Percentiles rank a stretch among this genome's conserved stretches.
phyloP scores from a whole-genome alignment of 2,329 filamentous ascomycete species.

The Cladobotryum protrusum region DNA sequence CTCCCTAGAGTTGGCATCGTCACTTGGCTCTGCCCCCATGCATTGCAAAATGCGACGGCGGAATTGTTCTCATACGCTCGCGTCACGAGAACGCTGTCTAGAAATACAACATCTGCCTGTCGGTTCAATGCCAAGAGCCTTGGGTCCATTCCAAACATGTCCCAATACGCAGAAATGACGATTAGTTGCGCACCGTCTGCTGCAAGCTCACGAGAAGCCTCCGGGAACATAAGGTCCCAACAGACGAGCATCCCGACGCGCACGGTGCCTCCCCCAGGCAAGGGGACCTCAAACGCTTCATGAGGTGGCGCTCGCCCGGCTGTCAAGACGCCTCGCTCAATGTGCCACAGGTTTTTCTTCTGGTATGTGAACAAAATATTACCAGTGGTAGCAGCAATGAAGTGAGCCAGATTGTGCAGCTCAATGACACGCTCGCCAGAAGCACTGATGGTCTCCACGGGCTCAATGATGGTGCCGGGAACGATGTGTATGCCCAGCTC shows the following conservation, averaged over 20 bases:
- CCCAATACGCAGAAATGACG: constrained; percentile 3
- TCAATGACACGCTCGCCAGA: background rate
- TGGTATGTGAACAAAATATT: constrained; percentile 1
- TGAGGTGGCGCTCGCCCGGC: background rate
- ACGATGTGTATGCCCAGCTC: constrained; percentile 1
- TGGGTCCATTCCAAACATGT: background rate
- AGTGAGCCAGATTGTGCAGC: constrained; percentile 3
- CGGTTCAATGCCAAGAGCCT: background rate
- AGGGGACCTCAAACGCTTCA: background rate
- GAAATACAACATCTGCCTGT: background rate
- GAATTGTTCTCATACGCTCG: constrained; percentile 4
- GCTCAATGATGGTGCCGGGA: constrained; percentile 3
- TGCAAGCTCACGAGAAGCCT: background rate
- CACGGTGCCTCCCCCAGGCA: background rate
- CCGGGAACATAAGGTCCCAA: constrained; percentile 1
- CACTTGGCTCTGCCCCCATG: constrained; percentile 2
- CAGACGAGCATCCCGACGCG: constrained; percentile 3
- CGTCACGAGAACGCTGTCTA: background rate
- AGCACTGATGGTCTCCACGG: background rate
- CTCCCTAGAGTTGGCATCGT: constrained; percentile 2
- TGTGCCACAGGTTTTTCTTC: constrained; percentile 5
- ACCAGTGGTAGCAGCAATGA: constrained; percentile 1
- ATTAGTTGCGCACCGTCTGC: background rate
- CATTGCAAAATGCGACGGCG: constrained; percentile 1
- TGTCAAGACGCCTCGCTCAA: background rate